A percentile compares a stretch with the other conserved stretches of the same genome.
phyloP scores from a whole-genome alignment of 345 rosid genomes.

The Moricandia moricandioides region DNA sequence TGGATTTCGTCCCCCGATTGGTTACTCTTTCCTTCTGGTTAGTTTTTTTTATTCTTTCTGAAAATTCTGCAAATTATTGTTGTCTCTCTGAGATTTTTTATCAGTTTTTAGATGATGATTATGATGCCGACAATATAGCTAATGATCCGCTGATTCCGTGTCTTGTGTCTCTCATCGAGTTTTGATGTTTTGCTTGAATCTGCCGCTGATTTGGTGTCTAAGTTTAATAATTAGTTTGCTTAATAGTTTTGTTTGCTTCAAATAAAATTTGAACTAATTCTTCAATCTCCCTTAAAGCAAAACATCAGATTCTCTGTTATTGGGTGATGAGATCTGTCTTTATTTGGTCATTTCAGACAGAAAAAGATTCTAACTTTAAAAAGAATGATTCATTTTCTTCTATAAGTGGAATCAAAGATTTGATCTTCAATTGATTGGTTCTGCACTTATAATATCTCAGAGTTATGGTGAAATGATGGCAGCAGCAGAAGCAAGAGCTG shows the following conservation, averaged over 20 bases:
- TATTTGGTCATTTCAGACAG: conserved; percentile 1
- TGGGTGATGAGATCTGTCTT: conserved; percentile 27
- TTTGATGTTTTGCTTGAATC: not conserved
- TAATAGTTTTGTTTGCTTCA: conserved; percentile 12
- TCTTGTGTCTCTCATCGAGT: not conserved
- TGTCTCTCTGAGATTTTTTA: not conserved
- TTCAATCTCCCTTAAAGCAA: conserved; percentile 26
- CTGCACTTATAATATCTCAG: not conserved
- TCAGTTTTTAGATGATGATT: not conserved
- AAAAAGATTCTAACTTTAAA: conserved; percentile 27
- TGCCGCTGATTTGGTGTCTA: not conserved
- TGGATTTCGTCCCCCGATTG: not conserved
- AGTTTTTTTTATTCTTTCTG: conserved; percentile 16
- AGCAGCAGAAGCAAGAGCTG: conserved; percentile 86
- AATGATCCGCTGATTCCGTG: not conserved
- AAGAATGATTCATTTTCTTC: not conserved
- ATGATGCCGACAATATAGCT: not conserved
- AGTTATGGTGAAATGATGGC: conserved; percentile 59
- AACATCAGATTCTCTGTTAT: conserved; percentile 27
- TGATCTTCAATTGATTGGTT: not conserved
- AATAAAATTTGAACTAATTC: conserved; percentile 6
- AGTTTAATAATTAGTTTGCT: not conserved
- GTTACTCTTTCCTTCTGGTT: conserved; percentile 35
- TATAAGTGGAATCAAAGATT: conserved; percentile 3
- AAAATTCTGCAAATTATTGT: not conserved